Evolutionary conservation across 2,329 filamentous ascomycete species (phyloP), one percentile per base, ranked within the genome.

Genomic region (Talaromyces rugulosus): DNA sequence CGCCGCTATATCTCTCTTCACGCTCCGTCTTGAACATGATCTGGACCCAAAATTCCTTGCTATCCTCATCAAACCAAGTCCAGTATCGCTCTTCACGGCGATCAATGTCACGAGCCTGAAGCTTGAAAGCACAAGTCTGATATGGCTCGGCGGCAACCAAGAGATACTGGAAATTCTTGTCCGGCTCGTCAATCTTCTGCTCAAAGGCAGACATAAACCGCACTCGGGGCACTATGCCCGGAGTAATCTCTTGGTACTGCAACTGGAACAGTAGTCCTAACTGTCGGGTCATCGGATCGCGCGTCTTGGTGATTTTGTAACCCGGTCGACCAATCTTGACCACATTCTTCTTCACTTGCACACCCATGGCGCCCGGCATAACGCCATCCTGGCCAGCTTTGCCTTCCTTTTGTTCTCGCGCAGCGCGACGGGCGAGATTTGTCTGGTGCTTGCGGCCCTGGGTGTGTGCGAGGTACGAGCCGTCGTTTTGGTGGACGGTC

Each of bases 401-500:
- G 57, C 92, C 92, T 70, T 98, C 91, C 74, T 93, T 92, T 74
- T 96, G 90, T 78, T 99, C 95, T 71, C 93, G 89, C n/a, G 95
- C 95, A 7, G 94, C 95, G 72, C 95, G 91, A 9, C 95, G 89
- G 31, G 95, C 95, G 58, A 99, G 87, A 79, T 99, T 99, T 63
- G 95, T 98, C 81, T 99, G 95, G 80, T 99, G 95, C 81, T 99
- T 99, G 75, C 95, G 92, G 62, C 95, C 95, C 79, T 99, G 95
- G 3, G 95, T 99, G 80, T 99, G 95, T 1, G 95, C 95, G 68
- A 99, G 92, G 79, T 99, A 99, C 55, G 93, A 97, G 66, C 95
- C 95, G 81, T 99, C 95, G 77, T 99, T 99, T 74, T 99, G 95
- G 83, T 99, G 95, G 4, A 98, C 94, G 0, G 95, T 99, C 30